Evolutionary conservation across 148 eudicot genomes (phyloP), one percentile per base, ranked within the genome.

Genomic region (Polygonum aviculare): DNA sequence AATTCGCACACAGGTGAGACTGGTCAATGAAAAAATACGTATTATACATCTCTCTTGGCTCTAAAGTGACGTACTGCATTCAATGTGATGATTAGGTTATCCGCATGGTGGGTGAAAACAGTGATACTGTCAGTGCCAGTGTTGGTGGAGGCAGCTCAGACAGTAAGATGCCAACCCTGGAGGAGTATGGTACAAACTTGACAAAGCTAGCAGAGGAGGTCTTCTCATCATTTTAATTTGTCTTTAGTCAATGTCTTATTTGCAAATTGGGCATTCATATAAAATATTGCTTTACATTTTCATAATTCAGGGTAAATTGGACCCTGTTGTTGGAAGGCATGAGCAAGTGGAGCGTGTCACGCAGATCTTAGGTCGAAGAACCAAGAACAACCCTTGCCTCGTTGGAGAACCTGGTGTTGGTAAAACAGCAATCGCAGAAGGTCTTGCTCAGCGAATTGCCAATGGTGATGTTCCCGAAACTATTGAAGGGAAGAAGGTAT

Each of bases 141-240:
- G 91, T 90, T 77, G 97, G 97, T 78, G 96, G 98, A 40, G 96
- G 92, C 74, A 87, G 83, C 71, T 81, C 86, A 62, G 87, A 90
- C 76, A 87, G 85, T 76, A 94, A 91, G 79, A 91, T 94, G 97
- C 95, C 97, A 6, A 91, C 97, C n/a, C 78, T 94, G 59, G 95
- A 94, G 81, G 98, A 91, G 76, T 94, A 94, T 83, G 98, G 98
- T 47, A 93, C 98, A 50, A 93, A 93, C 78, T 72, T 93, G 85
- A 93, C 98, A 50, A 93, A 93, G 84, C 76, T 93, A 78, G 98
- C 98, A 2, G 91, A 90, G 82, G 98, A 93, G 94, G 98, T 93
- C n/a, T 57, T 57, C 77, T 71, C 5, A 21, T 71, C 18, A 40
- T 31, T 22, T n/a, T 57, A 22, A 16, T 57, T 22, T 57, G 26